These are phyloP conservation scores for Aspergillus homomorphus DNA, from an alignment of 495 filamentous ascomycete genomes.

Conservation along the genomic window DNA sequence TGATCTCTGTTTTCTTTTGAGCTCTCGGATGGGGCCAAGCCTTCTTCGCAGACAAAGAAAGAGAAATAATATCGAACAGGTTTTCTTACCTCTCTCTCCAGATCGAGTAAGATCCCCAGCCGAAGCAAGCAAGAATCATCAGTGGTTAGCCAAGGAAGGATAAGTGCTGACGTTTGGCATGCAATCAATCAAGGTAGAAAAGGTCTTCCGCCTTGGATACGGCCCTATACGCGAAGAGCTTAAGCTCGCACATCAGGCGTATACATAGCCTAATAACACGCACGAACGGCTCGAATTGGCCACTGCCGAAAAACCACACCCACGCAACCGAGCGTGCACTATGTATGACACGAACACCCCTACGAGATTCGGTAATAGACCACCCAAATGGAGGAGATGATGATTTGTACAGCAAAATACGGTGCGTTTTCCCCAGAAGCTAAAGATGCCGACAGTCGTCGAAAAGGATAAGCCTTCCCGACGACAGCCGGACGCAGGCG, in stretches of 20 bases:
- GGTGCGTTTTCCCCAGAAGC: background rate
- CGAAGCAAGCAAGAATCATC: background rate
- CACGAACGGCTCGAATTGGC: background rate
- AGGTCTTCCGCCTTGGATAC: no score
- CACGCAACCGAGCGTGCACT: background rate
- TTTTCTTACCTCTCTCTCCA: background rate
- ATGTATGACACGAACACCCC: background rate
- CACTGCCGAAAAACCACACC: background rate
- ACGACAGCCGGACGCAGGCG: conserved; percentile 5
- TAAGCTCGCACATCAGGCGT: background rate
- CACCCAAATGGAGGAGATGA: background rate
- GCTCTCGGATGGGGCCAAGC: background rate
- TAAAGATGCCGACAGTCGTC: background rate
- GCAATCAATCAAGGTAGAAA: background rate
- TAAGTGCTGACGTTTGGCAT: background rate
- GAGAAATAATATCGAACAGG: background rate
- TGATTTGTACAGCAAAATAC: background rate
- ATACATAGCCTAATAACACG: background rate
- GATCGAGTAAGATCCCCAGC: background rate
- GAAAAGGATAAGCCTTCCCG: background rate
- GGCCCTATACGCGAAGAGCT: background rate
- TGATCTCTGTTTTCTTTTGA: conserved; percentile 6
- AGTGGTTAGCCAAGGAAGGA: background rate
- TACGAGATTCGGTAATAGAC: background rate
- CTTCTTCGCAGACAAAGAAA: background rate